Conservation (phyloP, 345 rosid genomes). For the Aethionema arabicum region DNA sequence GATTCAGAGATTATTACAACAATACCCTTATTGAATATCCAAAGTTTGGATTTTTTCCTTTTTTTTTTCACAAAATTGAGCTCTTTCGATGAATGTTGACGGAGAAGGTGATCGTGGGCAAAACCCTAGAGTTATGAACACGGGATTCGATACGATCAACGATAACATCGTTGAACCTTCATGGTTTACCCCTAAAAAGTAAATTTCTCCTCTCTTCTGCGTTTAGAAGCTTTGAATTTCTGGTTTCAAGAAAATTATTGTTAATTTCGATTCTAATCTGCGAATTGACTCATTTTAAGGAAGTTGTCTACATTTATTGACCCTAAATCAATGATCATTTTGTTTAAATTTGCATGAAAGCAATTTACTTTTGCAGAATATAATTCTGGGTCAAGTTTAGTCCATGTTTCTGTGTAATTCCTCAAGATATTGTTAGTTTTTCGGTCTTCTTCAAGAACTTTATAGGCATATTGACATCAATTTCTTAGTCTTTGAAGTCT, state of each 20-base stretch:
- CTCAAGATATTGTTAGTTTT: background rate
- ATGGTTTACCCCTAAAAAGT: constrained; percentile 86
- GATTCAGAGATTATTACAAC: background rate
- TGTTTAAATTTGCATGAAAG: constrained; percentile 12
- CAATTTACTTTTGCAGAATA: constrained; percentile 13
- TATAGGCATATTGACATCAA: background rate
- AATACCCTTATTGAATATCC: constrained; percentile 26
- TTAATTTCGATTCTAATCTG: background rate
- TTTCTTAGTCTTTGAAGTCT: constrained; percentile 2
- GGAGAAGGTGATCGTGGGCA: constrained; percentile 35
- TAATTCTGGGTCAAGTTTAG: constrained; percentile 10
- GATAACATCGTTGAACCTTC: constrained; percentile 51
- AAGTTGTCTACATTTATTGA: constrained; percentile 3
- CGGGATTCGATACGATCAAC: constrained; percentile 37
- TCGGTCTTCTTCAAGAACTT: background rate
- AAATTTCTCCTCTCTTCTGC: background rate
- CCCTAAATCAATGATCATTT: background rate
- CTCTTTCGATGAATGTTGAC: constrained; percentile 27
- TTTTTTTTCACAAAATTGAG: too few relatives aligned
- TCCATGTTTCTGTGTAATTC: background rate
- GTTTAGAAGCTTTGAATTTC: constrained; percentile 20
- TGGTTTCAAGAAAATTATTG: background rate
- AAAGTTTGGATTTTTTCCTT: constrained; percentile 13
- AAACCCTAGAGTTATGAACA: constrained; percentile 34
- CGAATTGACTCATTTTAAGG: background rate